phyloP scores from a whole-genome alignment of 768 basidiomycete species.

The Auricularia auricula-judae region DNA sequence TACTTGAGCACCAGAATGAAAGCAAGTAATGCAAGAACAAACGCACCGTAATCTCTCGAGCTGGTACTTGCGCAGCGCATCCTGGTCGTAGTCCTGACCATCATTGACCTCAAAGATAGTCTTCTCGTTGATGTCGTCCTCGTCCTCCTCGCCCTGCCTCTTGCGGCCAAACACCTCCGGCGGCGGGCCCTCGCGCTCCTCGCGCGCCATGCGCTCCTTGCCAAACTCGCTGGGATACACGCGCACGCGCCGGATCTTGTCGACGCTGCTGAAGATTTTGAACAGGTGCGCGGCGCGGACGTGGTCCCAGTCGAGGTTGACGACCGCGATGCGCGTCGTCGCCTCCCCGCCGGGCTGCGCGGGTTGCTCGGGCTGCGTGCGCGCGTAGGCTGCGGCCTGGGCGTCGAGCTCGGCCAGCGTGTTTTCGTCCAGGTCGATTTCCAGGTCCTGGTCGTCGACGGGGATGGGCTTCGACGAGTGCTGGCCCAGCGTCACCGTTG shows the following conservation, averaged over 20 bases:
- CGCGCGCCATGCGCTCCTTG: conserved; percentile 69
- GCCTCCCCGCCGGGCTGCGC: conserved; percentile 5
- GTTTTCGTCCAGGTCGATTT: conserved; percentile 75
- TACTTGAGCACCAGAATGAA: neutral
- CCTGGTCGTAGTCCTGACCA: conserved; percentile 77
- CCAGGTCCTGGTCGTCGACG: conserved; percentile 35
- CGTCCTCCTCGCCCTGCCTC: conserved; percentile 29
- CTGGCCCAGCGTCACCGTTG: conserved; percentile 39
- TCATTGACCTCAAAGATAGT: conserved; percentile 56
- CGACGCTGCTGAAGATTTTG: conserved; percentile 86
- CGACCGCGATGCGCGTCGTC: conserved; percentile 73
- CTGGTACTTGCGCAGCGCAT: conserved; percentile 83
- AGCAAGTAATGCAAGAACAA: neutral
- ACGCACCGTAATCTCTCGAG: conserved; percentile 80
- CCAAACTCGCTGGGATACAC: conserved; percentile 95
- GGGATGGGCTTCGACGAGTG: conserved; percentile 32
- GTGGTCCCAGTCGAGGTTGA: conserved; percentile 98
- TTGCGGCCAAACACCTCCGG: conserved; percentile 59
- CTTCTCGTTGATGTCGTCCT: conserved; percentile 52
- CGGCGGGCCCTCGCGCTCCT: conserved; percentile 88
- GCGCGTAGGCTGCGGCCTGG: conserved; percentile 51
- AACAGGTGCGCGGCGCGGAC: conserved; percentile 81
- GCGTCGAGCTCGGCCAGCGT: conserved; percentile 57
- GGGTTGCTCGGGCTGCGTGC: conserved; percentile 23
- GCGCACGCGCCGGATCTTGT: conserved; percentile 63